A percentile compares a stretch with the other conserved stretches of the same genome.
Evolutionary conservation across 1,284 basidiomycete species (phyloP).

Genomic region (Sutorius eximius): DNA sequence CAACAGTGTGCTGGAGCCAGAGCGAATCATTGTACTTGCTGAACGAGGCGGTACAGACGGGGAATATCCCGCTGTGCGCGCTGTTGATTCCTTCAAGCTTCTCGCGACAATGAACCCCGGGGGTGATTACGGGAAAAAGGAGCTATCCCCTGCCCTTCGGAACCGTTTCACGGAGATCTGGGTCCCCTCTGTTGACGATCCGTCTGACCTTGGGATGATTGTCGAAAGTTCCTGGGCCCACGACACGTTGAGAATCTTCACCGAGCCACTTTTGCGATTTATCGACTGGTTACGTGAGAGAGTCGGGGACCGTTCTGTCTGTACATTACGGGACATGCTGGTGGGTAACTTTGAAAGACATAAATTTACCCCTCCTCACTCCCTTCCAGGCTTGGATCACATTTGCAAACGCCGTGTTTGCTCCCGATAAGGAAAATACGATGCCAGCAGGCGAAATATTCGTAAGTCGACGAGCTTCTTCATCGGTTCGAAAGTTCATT

Average conservation of each 20-base stretch:
- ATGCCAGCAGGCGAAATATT: slow-evolving; percentile 61
- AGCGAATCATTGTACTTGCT: slow-evolving; percentile 87
- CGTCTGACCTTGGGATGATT: slow-evolving; percentile 79
- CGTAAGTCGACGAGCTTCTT: slow-evolving; percentile 49
- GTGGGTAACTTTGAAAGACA: slow-evolving; percentile 45
- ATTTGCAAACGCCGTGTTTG: slow-evolving; percentile 75
- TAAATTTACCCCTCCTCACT: slow-evolving; percentile 8
- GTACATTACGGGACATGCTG: slow-evolving; percentile 87
- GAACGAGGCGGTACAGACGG: slow-evolving; percentile 84
- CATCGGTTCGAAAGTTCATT: slow-evolving; percentile 9
- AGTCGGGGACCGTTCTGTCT: slow-evolving; percentile 66
- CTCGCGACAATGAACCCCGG: slow-evolving; percentile 99
- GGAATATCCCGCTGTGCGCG: slow-evolving; percentile 68
- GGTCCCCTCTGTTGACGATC: slow-evolving; percentile 87
- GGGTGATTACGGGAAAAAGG: slow-evolving; percentile 99
- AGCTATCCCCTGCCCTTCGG: slow-evolving; percentile 93
- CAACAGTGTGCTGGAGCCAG: slow-evolving; percentile 95
- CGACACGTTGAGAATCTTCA: slow-evolving; percentile 58
- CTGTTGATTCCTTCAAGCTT: slow-evolving; percentile 77
- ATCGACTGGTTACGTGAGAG: slow-evolving; percentile 75
- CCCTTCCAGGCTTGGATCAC: slow-evolving; percentile 80
- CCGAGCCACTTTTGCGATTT: slow-evolving; percentile 75
- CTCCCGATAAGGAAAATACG: slow-evolving; percentile 32
- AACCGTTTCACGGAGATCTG: slow-evolving; percentile 99
- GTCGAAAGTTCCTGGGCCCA: slow-evolving; percentile 72